Evolutionary conservation across 2,329 filamentous ascomycete genomes (phyloP).

Genomic region (Fusarium guadeloupense): DNA sequence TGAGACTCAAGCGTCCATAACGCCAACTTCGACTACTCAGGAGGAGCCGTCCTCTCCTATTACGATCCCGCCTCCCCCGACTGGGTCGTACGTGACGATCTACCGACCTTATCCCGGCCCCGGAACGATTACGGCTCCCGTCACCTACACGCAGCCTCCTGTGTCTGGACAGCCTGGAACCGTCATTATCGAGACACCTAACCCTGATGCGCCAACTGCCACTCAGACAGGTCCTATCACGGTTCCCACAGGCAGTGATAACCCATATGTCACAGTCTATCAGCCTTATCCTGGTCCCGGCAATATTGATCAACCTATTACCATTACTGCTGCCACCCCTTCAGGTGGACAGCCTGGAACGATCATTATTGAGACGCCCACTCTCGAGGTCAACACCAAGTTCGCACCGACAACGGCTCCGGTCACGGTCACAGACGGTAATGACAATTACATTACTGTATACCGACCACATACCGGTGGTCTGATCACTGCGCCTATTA

Average conservation of each 20-base stretch:
- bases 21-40: not conserved
- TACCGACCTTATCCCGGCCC: constrained; percentile 26
- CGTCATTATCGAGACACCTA: constrained; percentile 30
- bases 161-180: constrained; percentile 23
- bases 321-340: constrained; percentile 23
- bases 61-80: constrained; percentile 21
- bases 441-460: constrained; percentile 21
- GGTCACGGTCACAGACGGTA: constrained; percentile 6
- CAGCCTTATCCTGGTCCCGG: constrained; percentile 28
- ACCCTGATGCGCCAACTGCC: constrained; percentile 15
- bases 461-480: constrained; percentile 23
- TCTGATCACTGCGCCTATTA: constrained; percentile 26
- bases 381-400: constrained; percentile 19
- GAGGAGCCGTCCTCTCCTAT: not conserved
- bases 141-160: constrained; percentile 25
- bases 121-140: constrained; percentile 13
- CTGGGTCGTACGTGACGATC: constrained; percentile 27
- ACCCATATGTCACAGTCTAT: constrained; percentile 30
- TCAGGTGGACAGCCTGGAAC: constrained; percentile 24
- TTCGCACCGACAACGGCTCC: constrained; percentile 9
- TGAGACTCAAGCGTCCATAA: constrained; percentile 18
- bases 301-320: constrained; percentile 26
- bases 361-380: constrained; percentile 31
- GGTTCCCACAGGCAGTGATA: constrained; percentile 12
- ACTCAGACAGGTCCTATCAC: constrained; percentile 19